Percentiles rank a stretch among this genome's conserved stretches.
These are phyloP conservation scores for Biscogniauxia marginata DNA, from an alignment of 2,329 filamentous ascomycete genomes.

Conservation along the genomic window DNA sequence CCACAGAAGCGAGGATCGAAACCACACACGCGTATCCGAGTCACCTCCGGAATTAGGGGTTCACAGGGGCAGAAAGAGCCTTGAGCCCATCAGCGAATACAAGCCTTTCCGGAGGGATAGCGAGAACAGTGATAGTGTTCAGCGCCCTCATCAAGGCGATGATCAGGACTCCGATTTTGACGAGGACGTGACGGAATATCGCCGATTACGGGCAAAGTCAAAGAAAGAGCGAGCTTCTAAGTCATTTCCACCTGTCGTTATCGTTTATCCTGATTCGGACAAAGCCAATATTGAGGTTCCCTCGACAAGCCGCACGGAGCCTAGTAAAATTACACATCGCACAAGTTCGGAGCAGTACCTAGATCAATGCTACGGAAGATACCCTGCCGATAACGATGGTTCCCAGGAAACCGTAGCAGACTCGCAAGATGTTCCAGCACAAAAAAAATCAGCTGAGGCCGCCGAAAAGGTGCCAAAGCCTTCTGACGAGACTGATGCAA, in stretches of 20 bases:
- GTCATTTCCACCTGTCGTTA: slow-evolving; percentile 26
- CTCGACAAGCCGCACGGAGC: slow-evolving; percentile 28
- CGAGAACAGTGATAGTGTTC: slow-evolving; percentile 10
- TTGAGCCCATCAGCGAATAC: slow-evolving; percentile 31
- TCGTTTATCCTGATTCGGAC: slow-evolving; percentile 17
- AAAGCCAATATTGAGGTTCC: slow-evolving; percentile 30
- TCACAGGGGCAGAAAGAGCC: slow-evolving; percentile 12
- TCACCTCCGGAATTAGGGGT: slow-evolving; percentile 13
- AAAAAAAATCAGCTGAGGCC: slow-evolving; percentile 4
- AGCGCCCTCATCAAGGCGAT: slow-evolving; percentile 18
- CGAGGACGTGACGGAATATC: slow-evolving; percentile 20
- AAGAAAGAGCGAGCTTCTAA: slow-evolving; percentile 28
- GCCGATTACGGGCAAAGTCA: slow-evolving; percentile 25
- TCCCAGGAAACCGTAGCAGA: slow-evolving; percentile 34
- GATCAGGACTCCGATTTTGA: slow-evolving; percentile 28
- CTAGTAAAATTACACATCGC: slow-evolving; percentile 1
- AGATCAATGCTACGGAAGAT: slow-evolving; percentile 15
- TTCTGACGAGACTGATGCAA: slow-evolving; percentile 2
- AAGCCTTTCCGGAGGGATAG: slow-evolving; percentile 20
- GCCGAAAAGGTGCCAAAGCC: slow-evolving; percentile 1
- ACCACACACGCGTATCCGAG: slow-evolving; percentile 15
- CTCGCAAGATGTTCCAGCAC: slow-evolving; percentile 25
- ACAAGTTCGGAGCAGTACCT: slow-evolving; percentile 13
- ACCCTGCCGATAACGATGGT: slow-evolving; percentile 16
- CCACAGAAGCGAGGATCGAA: slow-evolving; percentile 3